A percentile compares a stretch with the other conserved stretches of the same genome.
These are phyloP conservation scores for Xylona heveae DNA, from an alignment of 495 filamentous ascomycete species.

Conservation along the genomic window DNA sequence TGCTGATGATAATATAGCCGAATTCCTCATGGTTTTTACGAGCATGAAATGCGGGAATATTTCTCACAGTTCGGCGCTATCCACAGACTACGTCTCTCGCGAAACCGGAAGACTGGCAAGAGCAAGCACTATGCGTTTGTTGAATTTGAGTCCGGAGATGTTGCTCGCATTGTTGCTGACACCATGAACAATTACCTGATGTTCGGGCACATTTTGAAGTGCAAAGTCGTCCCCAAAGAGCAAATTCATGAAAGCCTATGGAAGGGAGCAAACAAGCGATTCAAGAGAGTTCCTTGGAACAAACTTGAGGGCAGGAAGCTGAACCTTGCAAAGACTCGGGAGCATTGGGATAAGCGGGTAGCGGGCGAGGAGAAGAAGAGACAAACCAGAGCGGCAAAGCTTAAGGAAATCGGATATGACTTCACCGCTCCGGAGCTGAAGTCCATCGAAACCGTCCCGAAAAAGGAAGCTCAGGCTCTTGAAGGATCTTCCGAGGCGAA, in stretches of 20 bases:
- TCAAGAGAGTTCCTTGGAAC: slow-evolving; percentile 72
- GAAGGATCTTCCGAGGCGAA: too few relatives aligned
- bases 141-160: slow-evolving; percentile 57
- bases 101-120: slow-evolving; percentile 70
- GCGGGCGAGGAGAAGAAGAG: slow-evolving; percentile 47
- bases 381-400: slow-evolving; percentile 40
- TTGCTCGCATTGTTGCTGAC: slow-evolving; percentile 71
- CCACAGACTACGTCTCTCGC: slow-evolving; percentile 59
- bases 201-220: slow-evolving; percentile 79
- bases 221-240: slow-evolving; percentile 50
- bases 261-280: slow-evolving; percentile 71
- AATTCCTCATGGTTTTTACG: slow-evolving; percentile 90
- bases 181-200: slow-evolving; percentile 98
- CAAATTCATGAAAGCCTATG: slow-evolving; percentile 65
- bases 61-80: slow-evolving; percentile 91
- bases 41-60: slow-evolving; percentile 82
- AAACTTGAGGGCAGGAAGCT: slow-evolving; percentile 56
- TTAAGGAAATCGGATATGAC: slow-evolving; percentile 70
- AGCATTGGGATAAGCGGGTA: slow-evolving; percentile 55
- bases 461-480: slow-evolving; percentile 13
- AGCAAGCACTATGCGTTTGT: slow-evolving; percentile 88
- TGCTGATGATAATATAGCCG: slow-evolving; percentile 21
- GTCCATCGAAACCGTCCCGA: too few relatives aligned
- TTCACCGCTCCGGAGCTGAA: slow-evolving; percentile 56
- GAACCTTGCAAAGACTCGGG: slow-evolving; percentile 43